These are phyloP conservation scores for Lactarius psammicola DNA, from an alignment of 768 basidiomycete genomes.

Conservation along the genomic window DNA sequence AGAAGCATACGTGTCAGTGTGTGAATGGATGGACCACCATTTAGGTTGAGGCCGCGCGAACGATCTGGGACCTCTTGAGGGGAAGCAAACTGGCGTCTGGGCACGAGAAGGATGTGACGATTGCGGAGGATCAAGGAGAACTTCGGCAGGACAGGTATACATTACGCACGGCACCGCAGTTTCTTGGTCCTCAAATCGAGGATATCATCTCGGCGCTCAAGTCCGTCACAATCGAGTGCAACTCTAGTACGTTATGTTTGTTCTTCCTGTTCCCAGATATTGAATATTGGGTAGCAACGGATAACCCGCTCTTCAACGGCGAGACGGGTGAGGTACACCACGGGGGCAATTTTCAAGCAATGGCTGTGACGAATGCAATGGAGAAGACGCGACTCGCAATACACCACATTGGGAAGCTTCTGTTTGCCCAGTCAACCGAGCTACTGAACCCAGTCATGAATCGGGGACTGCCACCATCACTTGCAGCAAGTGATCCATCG, in stretches of 20 bases:
- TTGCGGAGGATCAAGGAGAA: slow-evolving; percentile 67
- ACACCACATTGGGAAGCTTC: slow-evolving; percentile 50
- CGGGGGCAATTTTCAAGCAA: slow-evolving; percentile 92
- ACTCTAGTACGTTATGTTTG: slow-evolving; percentile 58
- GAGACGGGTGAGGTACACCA: slow-evolving; percentile 66
- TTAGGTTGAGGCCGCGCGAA: slow-evolving; percentile 67
- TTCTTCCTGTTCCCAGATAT: not conserved
- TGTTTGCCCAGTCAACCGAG: slow-evolving; percentile 60
- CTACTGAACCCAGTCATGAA: slow-evolving; percentile 80
- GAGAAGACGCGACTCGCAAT: slow-evolving; percentile 76
- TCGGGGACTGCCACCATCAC: slow-evolving; percentile 76
- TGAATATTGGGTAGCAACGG: slow-evolving; percentile 56
- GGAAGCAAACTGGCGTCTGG: slow-evolving; percentile 63
- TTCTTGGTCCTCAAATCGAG: slow-evolving; percentile 82
- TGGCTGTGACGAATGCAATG: slow-evolving; percentile 83
- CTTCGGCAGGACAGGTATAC: slow-evolving; percentile 81
- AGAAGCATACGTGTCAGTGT: not conserved
- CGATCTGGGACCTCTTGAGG: slow-evolving; percentile 65
- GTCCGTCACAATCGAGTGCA: slow-evolving; percentile 71
- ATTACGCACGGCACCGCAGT: slow-evolving; percentile 78
- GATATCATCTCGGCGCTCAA: slow-evolving; percentile 66
- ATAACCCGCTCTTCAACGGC: slow-evolving; percentile 80
- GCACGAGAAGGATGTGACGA: slow-evolving; percentile 66
- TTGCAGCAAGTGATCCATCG: slow-evolving; percentile 77
- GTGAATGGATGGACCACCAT: not conserved